Base-by-base conservation (phyloP, 2,329 filamentous ascomycete genomes). In the Epichloe baconii region DNA sequence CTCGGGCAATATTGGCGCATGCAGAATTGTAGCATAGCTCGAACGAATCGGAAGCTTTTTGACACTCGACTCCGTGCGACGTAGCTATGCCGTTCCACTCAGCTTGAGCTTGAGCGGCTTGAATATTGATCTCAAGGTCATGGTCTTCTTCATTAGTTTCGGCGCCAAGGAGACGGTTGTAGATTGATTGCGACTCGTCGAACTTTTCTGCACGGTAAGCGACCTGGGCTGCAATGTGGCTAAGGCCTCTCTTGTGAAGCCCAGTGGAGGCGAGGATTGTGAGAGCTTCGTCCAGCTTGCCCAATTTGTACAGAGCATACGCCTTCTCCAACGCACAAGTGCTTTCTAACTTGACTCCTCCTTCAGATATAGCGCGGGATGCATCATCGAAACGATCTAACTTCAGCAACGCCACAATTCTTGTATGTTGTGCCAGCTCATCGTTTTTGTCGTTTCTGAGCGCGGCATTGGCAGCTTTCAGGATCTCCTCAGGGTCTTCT, bases 291-390 rank as follows among this genome's bases (percentile, higher is more conserved):
- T 76, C 71, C 1, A 88, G 75, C 56, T 81, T 75, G 23, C 86
- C 85, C 0, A 79, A 77, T 71, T 90, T 93, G 70, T 93, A 94
- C 19, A 90, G 75, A n/a, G 85, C 83, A 70, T 94, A 94, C 2
- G 85, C 79, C 63, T 83, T 83, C 66, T 90, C 87, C 43, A 90
- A 73, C 15, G 69, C 62, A 57, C 83, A 86, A 52, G 69, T 68
- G 40, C 77, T 70, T 62, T 82, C 78, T 52, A 90, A 68, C 56
- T 70, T 72, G 52, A 77, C 71, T 47, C 81, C 80, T 17, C 74
- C 80, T 37, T 82, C 78, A 53, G 82, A 77, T 53, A 91, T 76
- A 51, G 80, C 76, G 53, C 80, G 79, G 46, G 88, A 71, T 44
- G 85, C 86, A 65, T 93, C 87, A 52, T 86, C 79, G 66, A 85